Evolutionary conservation across 2,329 filamentous ascomycete species (phyloP), one percentile per base, ranked within the genome.

Genomic region (Parastagonospora nodorum): DNA sequence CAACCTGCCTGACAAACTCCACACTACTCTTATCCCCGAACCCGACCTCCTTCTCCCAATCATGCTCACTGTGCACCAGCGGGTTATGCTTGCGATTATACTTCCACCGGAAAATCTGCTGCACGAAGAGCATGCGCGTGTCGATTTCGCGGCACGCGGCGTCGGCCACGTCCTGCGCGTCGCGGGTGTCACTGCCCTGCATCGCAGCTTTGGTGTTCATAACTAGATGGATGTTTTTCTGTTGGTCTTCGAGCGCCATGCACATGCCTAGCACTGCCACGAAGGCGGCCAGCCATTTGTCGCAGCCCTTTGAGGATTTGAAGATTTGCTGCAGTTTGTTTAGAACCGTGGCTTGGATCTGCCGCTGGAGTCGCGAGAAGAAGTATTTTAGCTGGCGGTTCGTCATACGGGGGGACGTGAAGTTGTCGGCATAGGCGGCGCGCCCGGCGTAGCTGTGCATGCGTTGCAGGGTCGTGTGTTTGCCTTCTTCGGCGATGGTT

Each of bases 341-440:
- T 43, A 80, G 69, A 8, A 80, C 71, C 7, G 70, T 67, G 15
- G 69, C 62, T 58, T 77, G 75, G 42, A 76, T 75, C 12, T 68
- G 59, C 28, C 70, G 68, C 45, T 78, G 78, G 12, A 80, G 66
- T 16, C 73, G 60, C 11, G 66, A 66, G 66, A 79, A 80, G 67
- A 79, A 78, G 69, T 78, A 79, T 54, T 81, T 81, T 12, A 81
- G 69, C 53, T 81, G 78, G 11, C 76, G 73, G 46, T 77, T 79
- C 10, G 78, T 78, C 58, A 81, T 75, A 45, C 77, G 74, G 2
- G 78, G 77, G 4, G 71, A 72, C n/a, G 69, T 74, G 54, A 63
- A 69, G 27, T 65, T 66, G 27, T 64, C 55, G 15, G 60, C 45
- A 50, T 71, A 73, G 32, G 63, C 51, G 24, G 60, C 53, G 7